Evolutionary conservation across 257 asterid genomes (phyloP), one percentile per base, ranked within the genome.

Genomic region (Galeopsis tetrahit): DNA sequence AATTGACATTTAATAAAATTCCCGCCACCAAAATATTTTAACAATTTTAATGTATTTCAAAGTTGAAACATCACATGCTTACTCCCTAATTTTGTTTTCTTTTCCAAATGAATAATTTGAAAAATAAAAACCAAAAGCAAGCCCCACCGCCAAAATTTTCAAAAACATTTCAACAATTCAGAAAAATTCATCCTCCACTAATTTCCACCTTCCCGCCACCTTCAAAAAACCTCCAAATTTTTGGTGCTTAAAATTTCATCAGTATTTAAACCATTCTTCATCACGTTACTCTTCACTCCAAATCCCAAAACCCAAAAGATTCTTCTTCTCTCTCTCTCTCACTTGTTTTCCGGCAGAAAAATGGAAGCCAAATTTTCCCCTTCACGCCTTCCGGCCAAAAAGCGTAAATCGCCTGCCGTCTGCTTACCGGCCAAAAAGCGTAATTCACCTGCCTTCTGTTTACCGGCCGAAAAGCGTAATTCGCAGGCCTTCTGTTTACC

Each of bases 391-490:
- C 97, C 97, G 0, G 96, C 96, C 7, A 90, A 93, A 75, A 93
- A 93, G 66, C 92, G 97, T 4, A 85, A 84, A 21, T 21, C 28
- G 28, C 28, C 28, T 21, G 28, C 28, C 28, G 73, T 36, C 75
- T 87, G 86, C 52, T 76, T 93, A 52, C 98, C 98, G 4, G 98
- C 97, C 53, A 93, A 93, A 78, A 92, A 93, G 28, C 28, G 28
- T 21, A 21, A 21, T 21, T 21, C 28, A 1, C 28, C 28, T 21
- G 28, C 28, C 28, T 21, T 21, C 28, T 21, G 1, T 21, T 21
- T 21, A 21, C 97, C 97, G 0, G 96, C 96, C 7, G 89, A 93
- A 75, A 93, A 93, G 64, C 92, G 97, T 4, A 85, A 84, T 21
- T 21, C 28, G 28, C 28, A 0, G 0, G 28, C 28, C 28, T 75